A percentile compares a stretch with the other conserved stretches of the same genome.
phyloP scores from a whole-genome alignment of 208 protist genomes.

The Crithidia thermophila region DNA sequence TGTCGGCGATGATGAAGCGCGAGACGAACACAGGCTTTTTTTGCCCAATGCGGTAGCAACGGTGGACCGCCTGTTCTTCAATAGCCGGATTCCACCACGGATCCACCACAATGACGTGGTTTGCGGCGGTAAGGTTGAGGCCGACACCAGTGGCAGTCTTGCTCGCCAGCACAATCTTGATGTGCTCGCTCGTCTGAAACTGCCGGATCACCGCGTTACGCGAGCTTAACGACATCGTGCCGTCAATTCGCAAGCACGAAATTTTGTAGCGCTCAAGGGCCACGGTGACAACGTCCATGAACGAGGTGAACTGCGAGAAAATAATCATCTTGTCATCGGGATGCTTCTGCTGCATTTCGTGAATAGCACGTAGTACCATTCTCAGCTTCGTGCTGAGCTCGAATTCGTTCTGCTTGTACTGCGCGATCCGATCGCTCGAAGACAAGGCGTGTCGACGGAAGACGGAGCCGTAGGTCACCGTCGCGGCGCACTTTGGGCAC shows the following conservation, averaged over 20 bases:
- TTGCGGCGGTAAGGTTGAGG: conserved; percentile 97
- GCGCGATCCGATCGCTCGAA: conserved; percentile 75
- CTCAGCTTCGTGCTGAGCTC: conserved; percentile 86
- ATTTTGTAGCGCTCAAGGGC: conserved; percentile 73
- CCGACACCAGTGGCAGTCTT: conserved; percentile 97
- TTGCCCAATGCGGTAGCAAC: conserved; percentile 96
- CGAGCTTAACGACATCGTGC: conserved; percentile 83
- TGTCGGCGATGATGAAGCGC: conserved; percentile 92
- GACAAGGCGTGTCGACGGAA: conserved; percentile 62
- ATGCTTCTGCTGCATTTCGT: conserved; percentile 66
- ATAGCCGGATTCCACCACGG: conserved; percentile 97
- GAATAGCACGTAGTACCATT: conserved; percentile 78
- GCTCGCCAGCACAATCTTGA: conserved; percentile 92
- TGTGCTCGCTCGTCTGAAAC: conserved; percentile 60
- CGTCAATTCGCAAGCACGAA: conserved; percentile 88
- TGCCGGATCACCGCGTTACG: conserved; percentile 81
- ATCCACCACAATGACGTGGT: conserved; percentile 95
- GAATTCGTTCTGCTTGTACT: conserved; percentile 70
- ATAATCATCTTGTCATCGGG: conserved; percentile 95
- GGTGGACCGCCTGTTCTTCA: conserved; percentile 95
- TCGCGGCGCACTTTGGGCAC: conserved; percentile 61
- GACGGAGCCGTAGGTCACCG: conserved; percentile 57
- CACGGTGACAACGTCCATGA: conserved; percentile 96
- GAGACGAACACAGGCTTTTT: conserved; percentile 91
- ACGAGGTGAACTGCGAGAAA: conserved; percentile 98